phyloP scores from a whole-genome alignment of 495 filamentous ascomycete genomes.

The Pseudotulostoma volvatum region DNA sequence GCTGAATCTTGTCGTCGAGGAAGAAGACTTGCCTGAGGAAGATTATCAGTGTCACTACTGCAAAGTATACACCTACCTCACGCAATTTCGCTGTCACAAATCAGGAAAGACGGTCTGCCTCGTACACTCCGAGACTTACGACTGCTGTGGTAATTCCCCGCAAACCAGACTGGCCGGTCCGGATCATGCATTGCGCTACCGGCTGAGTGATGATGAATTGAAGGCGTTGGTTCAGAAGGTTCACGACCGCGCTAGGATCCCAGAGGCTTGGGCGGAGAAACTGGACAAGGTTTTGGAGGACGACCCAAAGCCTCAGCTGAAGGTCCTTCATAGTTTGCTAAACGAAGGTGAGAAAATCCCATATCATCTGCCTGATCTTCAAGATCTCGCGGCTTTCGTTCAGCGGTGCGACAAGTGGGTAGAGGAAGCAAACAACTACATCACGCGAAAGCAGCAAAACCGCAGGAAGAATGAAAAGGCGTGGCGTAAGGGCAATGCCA shows the following conservation, averaged over 20 bases:
- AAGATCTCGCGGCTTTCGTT: conserved; percentile 73
- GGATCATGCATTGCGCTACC: conserved; percentile 54
- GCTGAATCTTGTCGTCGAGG: conserved; percentile 36
- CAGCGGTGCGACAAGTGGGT: conserved; percentile 96
- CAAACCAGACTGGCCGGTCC: conserved; percentile 42
- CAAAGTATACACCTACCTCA: conserved; percentile 84
- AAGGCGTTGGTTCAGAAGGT: conserved; percentile 53
- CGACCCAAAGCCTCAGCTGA: conserved; percentile 68
- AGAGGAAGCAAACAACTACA: conserved; percentile 93
- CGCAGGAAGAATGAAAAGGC: conserved; percentile 92
- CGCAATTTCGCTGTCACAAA: conserved; percentile 68
- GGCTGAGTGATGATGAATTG: conserved; percentile 57
- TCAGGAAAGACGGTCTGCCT: conserved; percentile 66
- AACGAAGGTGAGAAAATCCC: conserved; percentile 95
- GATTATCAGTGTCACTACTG: conserved; percentile 83
- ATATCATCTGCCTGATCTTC: conserved; percentile 73
- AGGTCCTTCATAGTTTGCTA: conserved; percentile 66
- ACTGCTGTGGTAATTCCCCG: conserved; percentile 58
- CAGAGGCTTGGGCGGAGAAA: conserved; percentile 84
- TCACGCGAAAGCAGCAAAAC: conserved; percentile 94
- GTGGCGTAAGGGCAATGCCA: conserved; percentile 66
- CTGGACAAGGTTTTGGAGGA: conserved; percentile 70
- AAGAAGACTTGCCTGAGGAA: conserved; percentile 68
- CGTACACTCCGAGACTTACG: conserved; percentile 55
- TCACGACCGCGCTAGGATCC: conserved; percentile 68